Conservation (phyloP, 352 stramenopile species). For the Pythium vanterpoolii region DNA sequence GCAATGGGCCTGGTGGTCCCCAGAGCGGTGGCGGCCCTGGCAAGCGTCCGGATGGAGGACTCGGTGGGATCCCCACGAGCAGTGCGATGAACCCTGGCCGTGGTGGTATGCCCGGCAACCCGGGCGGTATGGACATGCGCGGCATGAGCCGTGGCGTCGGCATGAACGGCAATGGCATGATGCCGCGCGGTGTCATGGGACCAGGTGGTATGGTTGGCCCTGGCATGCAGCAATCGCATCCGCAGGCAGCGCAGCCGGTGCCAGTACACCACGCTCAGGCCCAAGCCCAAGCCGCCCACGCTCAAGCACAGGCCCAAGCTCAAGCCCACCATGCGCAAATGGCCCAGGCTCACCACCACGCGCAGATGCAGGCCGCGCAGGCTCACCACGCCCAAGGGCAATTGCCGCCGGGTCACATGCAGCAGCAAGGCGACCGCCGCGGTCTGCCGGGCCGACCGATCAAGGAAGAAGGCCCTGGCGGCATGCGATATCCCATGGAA, state of each 20-base stretch:
- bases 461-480: slow-evolving; percentile 55
- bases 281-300: slow-evolving; percentile 51
- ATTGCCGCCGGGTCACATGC: slow-evolving; percentile 35
- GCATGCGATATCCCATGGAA: slow-evolving; percentile 62
- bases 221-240: slow-evolving; percentile 59
- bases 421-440: slow-evolving; percentile 56
- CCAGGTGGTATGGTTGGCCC: slow-evolving; percentile 39
- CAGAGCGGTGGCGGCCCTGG: slow-evolving; percentile 3
- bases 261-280: slow-evolving; percentile 43
- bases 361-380: slow-evolving; percentile 39
- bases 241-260: slow-evolving; percentile 49
- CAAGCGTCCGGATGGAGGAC: slow-evolving; percentile 17
- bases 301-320: slow-evolving; percentile 59
- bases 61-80: slow-evolving; percentile 32
- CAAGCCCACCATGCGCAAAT: slow-evolving; percentile 66
- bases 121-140: slow-evolving; percentile 61
- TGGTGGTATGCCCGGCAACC: slow-evolving; percentile 31
- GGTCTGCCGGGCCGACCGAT: slow-evolving; percentile 54
- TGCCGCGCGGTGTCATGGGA: slow-evolving; percentile 60
- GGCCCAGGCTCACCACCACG: slow-evolving; percentile 43
- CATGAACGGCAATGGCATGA: slow-evolving; percentile 61
- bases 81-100: slow-evolving; percentile 34
- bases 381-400: slow-evolving; percentile 28
- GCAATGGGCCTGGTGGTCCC: slow-evolving; percentile 25
- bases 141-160: slow-evolving; percentile 49